Conservation (phyloP, 2,329 filamentous ascomycete species). For the Scytalidium lignicola region DNA sequence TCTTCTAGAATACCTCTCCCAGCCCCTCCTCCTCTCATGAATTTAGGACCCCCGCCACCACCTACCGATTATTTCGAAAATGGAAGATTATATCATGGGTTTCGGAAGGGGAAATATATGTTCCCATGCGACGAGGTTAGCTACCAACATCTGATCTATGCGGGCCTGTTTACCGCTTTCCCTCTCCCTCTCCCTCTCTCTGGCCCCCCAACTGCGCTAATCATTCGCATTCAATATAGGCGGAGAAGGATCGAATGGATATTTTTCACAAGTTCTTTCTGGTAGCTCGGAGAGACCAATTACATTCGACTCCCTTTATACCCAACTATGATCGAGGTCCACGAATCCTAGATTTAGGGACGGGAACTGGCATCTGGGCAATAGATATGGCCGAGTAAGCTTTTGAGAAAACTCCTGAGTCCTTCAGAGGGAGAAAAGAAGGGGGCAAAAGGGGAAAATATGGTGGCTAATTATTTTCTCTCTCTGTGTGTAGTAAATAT, state of each 20-base stretch:
- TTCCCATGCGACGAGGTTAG: slow-evolving; percentile 70
- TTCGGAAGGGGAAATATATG: slow-evolving; percentile 64
- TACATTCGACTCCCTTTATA: slow-evolving; percentile 35
- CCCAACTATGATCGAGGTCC: slow-evolving; percentile 22
- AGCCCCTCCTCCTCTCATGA: slow-evolving; percentile 8
- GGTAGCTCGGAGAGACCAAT: slow-evolving; percentile 50
- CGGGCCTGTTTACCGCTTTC: too few species aligned
- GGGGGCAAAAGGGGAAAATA: slow-evolving; percentile 1
- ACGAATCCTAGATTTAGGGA: slow-evolving; percentile 64
- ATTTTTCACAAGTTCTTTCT: slow-evolving; percentile 75
- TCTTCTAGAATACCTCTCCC: slow-evolving; percentile 13
- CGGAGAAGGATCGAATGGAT: slow-evolving; percentile 73
- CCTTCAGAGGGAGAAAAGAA: too few species aligned
- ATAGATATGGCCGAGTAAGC: slow-evolving; percentile 77
- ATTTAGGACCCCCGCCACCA: slow-evolving; percentile 17
- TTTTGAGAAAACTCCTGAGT: too few species aligned
- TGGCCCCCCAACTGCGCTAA: slow-evolving; percentile 1
- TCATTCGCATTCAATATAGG: slow-evolving; percentile 33
- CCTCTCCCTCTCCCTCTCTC: not conserved
- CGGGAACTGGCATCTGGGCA: slow-evolving; percentile 87
- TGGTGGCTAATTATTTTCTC: not conserved
- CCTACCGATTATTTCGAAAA: slow-evolving; percentile 52
- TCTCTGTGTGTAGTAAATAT: slow-evolving; percentile 44
- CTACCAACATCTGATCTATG: not conserved
- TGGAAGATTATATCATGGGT: slow-evolving; percentile 65